These are phyloP conservation scores for Stipa capillata DNA, from an alignment of 176 grass and related monocot genomes.

Conservation along the genomic window DNA sequence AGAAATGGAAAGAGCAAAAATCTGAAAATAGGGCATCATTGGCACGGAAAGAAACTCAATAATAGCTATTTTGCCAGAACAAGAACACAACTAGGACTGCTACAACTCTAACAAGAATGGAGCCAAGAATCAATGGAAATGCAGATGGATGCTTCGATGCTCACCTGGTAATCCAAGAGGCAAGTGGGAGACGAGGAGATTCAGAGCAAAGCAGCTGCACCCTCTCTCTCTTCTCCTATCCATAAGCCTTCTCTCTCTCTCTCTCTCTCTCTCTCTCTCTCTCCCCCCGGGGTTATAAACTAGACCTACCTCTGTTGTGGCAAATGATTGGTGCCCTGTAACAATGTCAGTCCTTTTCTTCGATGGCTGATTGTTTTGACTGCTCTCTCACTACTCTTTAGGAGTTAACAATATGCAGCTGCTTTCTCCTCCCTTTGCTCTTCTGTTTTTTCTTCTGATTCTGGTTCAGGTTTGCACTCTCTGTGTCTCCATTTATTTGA, in stretches of 20 bases:
- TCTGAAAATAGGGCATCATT: background rate
- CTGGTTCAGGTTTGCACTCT: background rate
- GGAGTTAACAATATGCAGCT: background rate
- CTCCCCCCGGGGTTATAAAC: background rate
- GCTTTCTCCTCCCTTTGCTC: constrained; percentile 4
- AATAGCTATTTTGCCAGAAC: background rate
- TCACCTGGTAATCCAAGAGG: background rate
- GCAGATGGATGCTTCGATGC: background rate
- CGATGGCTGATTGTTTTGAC: background rate
- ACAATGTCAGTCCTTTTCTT: background rate
- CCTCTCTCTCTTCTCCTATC: background rate
- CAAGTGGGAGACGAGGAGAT: background rate
- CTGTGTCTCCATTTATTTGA: background rate
- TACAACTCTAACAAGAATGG: background rate
- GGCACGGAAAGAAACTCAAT: background rate
- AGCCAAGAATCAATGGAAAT: background rate
- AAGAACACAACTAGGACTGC: background rate
- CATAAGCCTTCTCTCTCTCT: background rate
- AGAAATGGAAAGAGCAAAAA: background rate
- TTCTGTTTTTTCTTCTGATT: background rate
- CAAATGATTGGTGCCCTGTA: constrained; percentile 11
- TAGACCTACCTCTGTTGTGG: background rate
- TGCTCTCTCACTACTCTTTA: background rate
- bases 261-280: background rate
- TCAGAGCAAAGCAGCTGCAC: background rate